These are phyloP conservation scores for Diaporthe citriasiana DNA, from an alignment of 2,329 filamentous ascomycete species.

Conservation along the genomic window DNA sequence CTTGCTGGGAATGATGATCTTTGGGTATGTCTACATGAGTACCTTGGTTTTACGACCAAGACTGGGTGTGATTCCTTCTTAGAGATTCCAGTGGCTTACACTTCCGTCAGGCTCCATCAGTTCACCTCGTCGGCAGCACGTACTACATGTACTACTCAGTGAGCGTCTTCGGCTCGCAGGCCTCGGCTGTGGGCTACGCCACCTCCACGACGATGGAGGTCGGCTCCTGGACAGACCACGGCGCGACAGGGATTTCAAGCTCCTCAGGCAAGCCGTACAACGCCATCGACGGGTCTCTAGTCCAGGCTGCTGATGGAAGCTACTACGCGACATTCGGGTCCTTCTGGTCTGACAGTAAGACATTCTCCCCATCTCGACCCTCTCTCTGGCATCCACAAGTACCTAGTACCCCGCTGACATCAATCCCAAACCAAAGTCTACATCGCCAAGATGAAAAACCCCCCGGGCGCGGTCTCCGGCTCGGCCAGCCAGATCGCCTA, in stretches of 20 bases:
- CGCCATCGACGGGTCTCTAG: slow-evolving; percentile 67
- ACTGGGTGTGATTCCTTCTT: background rate
- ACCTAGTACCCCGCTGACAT: background rate
- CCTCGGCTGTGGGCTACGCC: slow-evolving; percentile 72
- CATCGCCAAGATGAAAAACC: slow-evolving; percentile 61
- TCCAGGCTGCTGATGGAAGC: slow-evolving; percentile 52
- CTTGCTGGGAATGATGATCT: slow-evolving; percentile 57
- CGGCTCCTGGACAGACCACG: slow-evolving; percentile 68
- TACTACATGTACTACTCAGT: slow-evolving; percentile 80
- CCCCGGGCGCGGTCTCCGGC: slow-evolving; percentile 50
- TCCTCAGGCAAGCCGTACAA: slow-evolving; percentile 59
- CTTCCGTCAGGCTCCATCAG: slow-evolving; percentile 71
- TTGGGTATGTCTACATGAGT: slow-evolving; percentile 54
- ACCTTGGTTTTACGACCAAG: no score
- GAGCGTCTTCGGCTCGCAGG: slow-evolving; percentile 72
- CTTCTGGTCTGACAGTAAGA: slow-evolving; percentile 67
- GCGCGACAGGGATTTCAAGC: slow-evolving; percentile 61
- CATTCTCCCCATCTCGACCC: no score
- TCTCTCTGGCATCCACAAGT: no score
- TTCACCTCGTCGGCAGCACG: slow-evolving; percentile 66
- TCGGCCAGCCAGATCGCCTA: slow-evolving; percentile 64
- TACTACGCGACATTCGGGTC: slow-evolving; percentile 69
- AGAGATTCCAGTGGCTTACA: background rate
- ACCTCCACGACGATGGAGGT: slow-evolving; percentile 49
- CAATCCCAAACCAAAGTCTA: slow-evolving; percentile 54